phyloP scores from a whole-genome alignment of 2,329 filamentous ascomycete genomes.

The Zasmidium citrigriseum region DNA sequence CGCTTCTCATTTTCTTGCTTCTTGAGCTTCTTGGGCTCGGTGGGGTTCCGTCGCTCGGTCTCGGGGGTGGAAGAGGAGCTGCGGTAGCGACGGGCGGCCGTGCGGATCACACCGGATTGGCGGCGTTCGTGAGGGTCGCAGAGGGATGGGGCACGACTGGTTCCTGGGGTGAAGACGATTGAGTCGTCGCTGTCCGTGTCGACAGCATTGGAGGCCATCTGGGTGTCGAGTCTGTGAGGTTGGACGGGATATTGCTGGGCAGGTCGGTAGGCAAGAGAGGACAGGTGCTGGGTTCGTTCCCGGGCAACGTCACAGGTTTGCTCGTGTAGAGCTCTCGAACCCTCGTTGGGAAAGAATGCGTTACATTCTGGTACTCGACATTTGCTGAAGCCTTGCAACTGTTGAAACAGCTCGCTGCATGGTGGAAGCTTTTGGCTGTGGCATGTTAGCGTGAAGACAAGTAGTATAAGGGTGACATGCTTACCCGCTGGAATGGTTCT shows the following conservation, averaged over 20 bases:
- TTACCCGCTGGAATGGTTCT: background rate
- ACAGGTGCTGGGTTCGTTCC: constrained; percentile 2
- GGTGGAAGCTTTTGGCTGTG: background rate
- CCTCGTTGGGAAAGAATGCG: background rate
- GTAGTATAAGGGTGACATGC: background rate
- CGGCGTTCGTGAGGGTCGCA: background rate
- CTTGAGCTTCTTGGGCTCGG: constrained; percentile 11
- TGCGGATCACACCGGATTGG: constrained; percentile 6
- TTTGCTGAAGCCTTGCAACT: background rate
- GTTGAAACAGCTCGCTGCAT: background rate
- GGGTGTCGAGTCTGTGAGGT: constrained; percentile 6
- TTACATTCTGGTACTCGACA: background rate
- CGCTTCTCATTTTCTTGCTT: constrained; percentile 23
- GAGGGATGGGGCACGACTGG: constrained; percentile 14
- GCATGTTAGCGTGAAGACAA: background rate
- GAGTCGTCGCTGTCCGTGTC: constrained; percentile 11
- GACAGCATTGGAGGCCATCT: constrained; percentile 7
- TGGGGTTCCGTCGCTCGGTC: background rate
- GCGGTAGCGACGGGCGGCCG: background rate
- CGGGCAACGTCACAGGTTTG: background rate
- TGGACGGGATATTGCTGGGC: constrained; percentile 1
- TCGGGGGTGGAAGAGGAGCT: constrained; percentile 2
- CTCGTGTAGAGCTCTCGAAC: background rate
- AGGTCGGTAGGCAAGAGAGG: background rate
- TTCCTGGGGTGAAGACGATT: constrained; percentile 15